Percentiles rank a stretch among this genome's conserved stretches.
phyloP scores from a whole-genome alignment of 768 basidiomycete genomes.

The Lyophyllum decastes region DNA sequence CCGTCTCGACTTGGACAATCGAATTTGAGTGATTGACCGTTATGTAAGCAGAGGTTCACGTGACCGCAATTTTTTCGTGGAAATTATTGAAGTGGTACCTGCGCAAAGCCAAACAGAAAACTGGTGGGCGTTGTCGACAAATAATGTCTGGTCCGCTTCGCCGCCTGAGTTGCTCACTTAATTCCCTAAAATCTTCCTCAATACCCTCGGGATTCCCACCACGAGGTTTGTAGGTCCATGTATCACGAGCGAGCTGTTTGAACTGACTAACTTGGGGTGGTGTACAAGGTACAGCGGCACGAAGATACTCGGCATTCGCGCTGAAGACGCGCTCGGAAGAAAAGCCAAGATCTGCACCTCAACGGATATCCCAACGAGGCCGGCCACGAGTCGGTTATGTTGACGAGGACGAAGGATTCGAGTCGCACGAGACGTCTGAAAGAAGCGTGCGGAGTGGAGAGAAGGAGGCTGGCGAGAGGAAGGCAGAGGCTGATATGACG shows the following conservation, averaged over 20 bases:
- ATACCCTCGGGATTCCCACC: conserved; percentile 16
- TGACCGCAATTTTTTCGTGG: conserved; percentile 16
- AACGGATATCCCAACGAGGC: conserved; percentile 12
- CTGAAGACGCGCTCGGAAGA: conserved; percentile 23
- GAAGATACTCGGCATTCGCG: conserved; percentile 28
- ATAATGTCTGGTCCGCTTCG: conserved; percentile 31
- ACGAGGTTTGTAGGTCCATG: conserved; percentile 9
- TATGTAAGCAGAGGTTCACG: conserved; percentile 11
- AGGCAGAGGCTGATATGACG: conserved; percentile 1
- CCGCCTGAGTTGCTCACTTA: conserved; percentile 25
- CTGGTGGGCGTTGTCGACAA: conserved; percentile 6
- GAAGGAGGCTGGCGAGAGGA: neutral
- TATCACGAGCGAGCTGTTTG: neutral
- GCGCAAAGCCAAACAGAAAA: conserved; percentile 6
- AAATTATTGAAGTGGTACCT: neutral
- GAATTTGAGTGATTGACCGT: conserved; percentile 7
- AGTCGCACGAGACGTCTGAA: conserved; percentile 7
- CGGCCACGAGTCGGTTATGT: conserved; percentile 5
- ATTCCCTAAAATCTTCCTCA: conserved; percentile 10
- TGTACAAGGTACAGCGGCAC: conserved; percentile 16
- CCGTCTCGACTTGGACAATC: too few species aligned
- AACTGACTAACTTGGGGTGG: conserved; percentile 6
- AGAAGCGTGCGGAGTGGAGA: neutral
- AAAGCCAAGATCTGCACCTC: conserved; percentile 14
- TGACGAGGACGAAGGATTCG: conserved; percentile 7